phyloP scores from a whole-genome alignment of 2,329 filamentous ascomycete genomes.

The Diaporthe ilicicola region DNA sequence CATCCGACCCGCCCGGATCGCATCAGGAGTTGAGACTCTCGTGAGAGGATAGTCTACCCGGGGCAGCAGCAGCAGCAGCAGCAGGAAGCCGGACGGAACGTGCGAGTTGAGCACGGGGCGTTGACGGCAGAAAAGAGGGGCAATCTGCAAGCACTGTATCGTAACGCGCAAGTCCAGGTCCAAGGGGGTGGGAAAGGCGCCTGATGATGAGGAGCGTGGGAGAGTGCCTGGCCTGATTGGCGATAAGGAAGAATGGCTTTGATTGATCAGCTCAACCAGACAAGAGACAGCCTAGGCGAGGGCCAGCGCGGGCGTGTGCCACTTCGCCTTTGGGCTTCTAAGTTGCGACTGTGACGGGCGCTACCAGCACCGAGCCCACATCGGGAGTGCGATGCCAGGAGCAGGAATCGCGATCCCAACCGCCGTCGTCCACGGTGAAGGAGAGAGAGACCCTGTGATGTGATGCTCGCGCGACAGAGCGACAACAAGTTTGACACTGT shows the following conservation, averaged over 20 bases:
- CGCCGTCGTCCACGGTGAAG: neutral
- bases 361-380: neutral
- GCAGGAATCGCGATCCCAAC: neutral
- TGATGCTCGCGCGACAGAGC: no score
- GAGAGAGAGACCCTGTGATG: neutral
- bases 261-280: neutral
- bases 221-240: neutral
- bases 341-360: neutral
- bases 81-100: neutral
- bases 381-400: neutral
- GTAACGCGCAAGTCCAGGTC: neutral
- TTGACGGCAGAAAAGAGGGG: neutral
- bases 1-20: constrained; percentile 24
- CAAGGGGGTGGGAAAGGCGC: neutral
- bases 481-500: neutral
- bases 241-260: constrained; percentile 12
- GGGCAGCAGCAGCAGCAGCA: neutral
- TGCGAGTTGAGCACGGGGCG: neutral
- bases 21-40: constrained; percentile 6
- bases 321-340: no score
- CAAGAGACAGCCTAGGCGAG: neutral
- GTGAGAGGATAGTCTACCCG: constrained; percentile 12
- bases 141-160: constrained; percentile 3
- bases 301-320: neutral
- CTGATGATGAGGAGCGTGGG: neutral